Percentiles rank a stretch among this genome's conserved stretches.
Evolutionary conservation across 495 filamentous ascomycete species (phyloP).

Genomic region (Letharia lupina): DNA sequence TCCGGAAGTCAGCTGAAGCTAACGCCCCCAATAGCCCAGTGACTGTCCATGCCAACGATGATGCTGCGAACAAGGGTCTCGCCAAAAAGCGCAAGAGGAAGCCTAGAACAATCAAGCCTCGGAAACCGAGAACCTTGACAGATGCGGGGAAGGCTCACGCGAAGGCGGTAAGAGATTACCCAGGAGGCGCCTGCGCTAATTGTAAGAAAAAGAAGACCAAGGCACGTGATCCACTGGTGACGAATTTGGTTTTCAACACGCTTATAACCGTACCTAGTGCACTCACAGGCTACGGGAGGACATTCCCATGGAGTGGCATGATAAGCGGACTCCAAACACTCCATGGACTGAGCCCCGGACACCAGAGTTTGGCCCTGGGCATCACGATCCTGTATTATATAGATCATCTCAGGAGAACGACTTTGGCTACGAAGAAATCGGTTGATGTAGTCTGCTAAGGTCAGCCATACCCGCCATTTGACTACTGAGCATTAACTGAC

Average conservation of each 20-base stretch:
- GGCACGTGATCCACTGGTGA: constrained; percentile 7
- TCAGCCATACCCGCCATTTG: not conserved
- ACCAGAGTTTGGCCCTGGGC: not conserved
- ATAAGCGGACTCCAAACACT: not conserved
- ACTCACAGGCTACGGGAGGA: constrained; percentile 1
- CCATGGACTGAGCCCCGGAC: constrained; percentile 1
- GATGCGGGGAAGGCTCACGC: not conserved
- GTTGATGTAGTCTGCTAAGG: not conserved
- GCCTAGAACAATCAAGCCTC: not conserved
- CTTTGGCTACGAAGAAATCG: not conserved
- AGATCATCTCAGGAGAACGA: not conserved
- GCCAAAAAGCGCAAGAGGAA: not conserved
- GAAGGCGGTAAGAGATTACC: not conserved
- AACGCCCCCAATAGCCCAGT: not conserved
- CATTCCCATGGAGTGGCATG: not conserved
- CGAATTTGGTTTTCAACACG: not conserved
- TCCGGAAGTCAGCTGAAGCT: not conserved
- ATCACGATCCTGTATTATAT: not conserved
- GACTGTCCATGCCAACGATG: not conserved
- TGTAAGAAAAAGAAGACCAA: constrained; percentile 16
- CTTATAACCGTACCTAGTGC: constrained; percentile 1
- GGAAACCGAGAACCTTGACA: not conserved
- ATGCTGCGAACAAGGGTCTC: not conserved
- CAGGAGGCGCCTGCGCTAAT: constrained; percentile 9
- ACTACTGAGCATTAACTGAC: not conserved